Evolutionary conservation across 116 monocot species (phyloP).

Genomic region (Cymodocea nodosa): DNA sequence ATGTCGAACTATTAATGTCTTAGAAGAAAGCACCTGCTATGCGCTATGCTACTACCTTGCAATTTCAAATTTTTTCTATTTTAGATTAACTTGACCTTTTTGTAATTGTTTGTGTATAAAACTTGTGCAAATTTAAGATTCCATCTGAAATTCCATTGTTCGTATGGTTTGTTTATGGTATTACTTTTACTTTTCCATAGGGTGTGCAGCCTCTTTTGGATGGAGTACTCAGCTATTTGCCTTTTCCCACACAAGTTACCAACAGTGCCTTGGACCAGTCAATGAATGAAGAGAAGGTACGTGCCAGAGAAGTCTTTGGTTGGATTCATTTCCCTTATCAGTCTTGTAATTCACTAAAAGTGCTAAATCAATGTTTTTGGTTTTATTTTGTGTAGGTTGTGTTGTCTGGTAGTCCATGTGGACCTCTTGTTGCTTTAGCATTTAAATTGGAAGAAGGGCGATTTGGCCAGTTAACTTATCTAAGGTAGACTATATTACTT

Average conservation of each 20-base stretch:
- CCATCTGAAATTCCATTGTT: background rate
- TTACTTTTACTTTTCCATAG: conserved; percentile 16
- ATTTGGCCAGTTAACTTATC: conserved; percentile 91
- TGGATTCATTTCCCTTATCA: background rate
- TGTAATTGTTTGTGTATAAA: background rate
- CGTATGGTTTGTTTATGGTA: conserved; percentile 42
- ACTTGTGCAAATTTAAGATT: no score
- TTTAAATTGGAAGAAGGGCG: conserved; percentile 99
- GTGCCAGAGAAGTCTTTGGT: background rate
- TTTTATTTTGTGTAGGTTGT: conserved; percentile 34
- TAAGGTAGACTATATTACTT: conserved; percentile 43
- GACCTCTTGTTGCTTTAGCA: conserved; percentile 91
- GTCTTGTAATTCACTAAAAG: background rate
- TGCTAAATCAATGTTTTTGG: background rate
- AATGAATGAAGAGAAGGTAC: conserved; percentile 89
- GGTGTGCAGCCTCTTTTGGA: conserved; percentile 95
- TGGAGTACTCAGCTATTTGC: conserved; percentile 92
- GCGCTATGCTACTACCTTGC: background rate
- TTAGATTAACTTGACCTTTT: background rate
- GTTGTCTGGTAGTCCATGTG: conserved; percentile 74
- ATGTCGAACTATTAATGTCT: background rate
- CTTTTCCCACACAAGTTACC: conserved; percentile 83
- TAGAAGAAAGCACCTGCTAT: background rate
- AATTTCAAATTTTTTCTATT: background rate
- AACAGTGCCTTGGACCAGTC: conserved; percentile 92